Base-by-base conservation (phyloP, 495 filamentous ascomycete species). In the Aspergillus funiculosus region DNA sequence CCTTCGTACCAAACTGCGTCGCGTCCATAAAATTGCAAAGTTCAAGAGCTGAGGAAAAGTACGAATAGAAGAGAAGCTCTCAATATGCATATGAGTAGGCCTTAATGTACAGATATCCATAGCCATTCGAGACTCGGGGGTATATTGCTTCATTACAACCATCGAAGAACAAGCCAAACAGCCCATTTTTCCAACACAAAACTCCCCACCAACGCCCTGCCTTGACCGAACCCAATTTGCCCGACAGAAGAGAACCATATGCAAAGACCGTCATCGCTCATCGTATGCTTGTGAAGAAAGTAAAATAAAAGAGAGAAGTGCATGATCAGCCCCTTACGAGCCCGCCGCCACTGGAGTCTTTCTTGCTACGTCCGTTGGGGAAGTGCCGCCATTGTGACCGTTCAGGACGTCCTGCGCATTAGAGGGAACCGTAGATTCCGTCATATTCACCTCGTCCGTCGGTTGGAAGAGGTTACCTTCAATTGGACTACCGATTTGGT, bases 381-480 rank as follows among this genome's bases (percentile, higher is more conserved):
- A 11, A 4, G 31, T 10, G n/a, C 5, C 15, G 22, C 13, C 21
- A 26, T 27, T 41, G 45, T 31, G 24, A 4, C 21, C n/a, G 22
- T 30, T 38, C 11, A 41, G 30, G 45, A 57, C 49, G 5, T 55
- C 58, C 2, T 48, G 4, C 10, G 48, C 52, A 43, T 47, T 35
- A 3, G 51, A 42, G 7, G 60, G 20, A 19, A 58, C 34, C 2
- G 66, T 55, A 14, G 58, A 58, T 22, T 5, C 34, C 1, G 56
- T 29, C 17, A 59, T 48, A 6, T 34, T 17, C 15, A 63, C 32
- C n/a, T 62, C 56, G 6, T 65, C 59, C 13, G 64, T 56, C 4
- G 65, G 51, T 27, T 57, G 48, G 34, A 72, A 72, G 13, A 67
- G 47, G 21, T 58, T 63, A 0, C 63, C 60, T 19, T 63, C 64